Evolutionary conservation across 768 basidiomycete species (phyloP).

Genomic region (Lentinula detonsa): DNA sequence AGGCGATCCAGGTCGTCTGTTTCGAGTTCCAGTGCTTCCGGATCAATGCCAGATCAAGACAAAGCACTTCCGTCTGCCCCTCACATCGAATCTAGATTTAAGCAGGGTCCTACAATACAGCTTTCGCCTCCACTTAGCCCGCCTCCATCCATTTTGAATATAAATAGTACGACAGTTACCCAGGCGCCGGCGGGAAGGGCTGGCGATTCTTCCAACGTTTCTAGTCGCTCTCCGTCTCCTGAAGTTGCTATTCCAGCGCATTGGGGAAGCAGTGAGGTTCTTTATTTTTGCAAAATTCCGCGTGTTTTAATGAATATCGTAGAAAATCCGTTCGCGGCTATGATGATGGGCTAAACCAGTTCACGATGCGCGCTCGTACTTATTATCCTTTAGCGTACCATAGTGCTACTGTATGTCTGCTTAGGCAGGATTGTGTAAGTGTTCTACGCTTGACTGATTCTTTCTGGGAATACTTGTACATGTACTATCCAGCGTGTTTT

Average conservation of each 20-base stretch:
- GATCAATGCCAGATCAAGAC: not conserved
- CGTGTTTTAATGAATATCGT: not conserved
- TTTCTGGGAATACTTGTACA: too few relatives aligned
- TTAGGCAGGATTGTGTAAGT: too few relatives aligned
- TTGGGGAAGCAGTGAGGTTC: conserved; percentile 13
- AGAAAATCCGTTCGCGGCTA: conserved; percentile 34
- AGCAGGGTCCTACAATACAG: too few relatives aligned
- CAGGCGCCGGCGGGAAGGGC: not conserved
- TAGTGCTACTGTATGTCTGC: too few relatives aligned
- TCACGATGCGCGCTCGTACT: not conserved
- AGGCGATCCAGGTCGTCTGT: conserved; percentile 1
- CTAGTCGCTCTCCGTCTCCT: not conserved
- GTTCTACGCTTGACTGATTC: too few relatives aligned
- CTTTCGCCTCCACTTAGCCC: not conserved
- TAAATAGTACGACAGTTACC: not conserved
- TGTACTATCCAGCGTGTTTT: too few relatives aligned
- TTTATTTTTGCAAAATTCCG: not conserved
- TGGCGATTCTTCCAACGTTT: not conserved
- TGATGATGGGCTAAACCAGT: conserved; percentile 7
- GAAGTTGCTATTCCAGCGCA: not conserved
- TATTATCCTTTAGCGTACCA: too few relatives aligned
- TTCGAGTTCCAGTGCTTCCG: not conserved
- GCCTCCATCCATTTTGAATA: not conserved
- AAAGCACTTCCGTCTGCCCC: not conserved
- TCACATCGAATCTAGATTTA: not conserved